A percentile compares a stretch with the other conserved stretches of the same genome.
Conservation (phyloP, 1,139 yeast genomes). For the Geotrichum aggregatum region DNA sequence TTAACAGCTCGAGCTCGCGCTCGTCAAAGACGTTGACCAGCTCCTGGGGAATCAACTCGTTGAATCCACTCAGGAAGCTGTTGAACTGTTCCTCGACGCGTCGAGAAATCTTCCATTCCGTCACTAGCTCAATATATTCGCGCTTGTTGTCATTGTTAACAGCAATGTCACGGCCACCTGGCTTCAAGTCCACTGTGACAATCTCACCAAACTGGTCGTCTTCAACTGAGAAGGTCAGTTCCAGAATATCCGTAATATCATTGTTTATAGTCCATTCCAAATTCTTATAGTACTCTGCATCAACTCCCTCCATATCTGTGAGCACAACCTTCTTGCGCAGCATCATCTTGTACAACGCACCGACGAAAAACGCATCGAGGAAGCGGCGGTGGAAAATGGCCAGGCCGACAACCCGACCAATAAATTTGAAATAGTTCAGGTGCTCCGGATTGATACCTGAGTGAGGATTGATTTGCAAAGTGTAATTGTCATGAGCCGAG, state of each 20-base stretch:
- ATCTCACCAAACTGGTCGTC: conserved; percentile 95
- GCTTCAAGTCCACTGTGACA: conserved; percentile 85
- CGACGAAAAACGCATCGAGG: conserved; percentile 96
- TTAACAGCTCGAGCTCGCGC: conserved; percentile 89
- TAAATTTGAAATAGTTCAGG: conserved; percentile 93
- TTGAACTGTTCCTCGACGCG: conserved; percentile 95
- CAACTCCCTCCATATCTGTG: conserved; percentile 99
- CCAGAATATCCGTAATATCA: conserved; percentile 81
- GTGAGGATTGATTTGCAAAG: conserved; percentile 95
- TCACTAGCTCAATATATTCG: conserved; percentile 89
- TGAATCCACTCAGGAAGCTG: conserved; percentile 97
- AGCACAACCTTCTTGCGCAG: conserved; percentile 88
- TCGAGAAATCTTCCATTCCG: conserved; percentile 93
- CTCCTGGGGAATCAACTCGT: conserved; percentile 95
- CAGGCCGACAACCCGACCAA: conserved; percentile 96
- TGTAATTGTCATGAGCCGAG: conserved; percentile 96
- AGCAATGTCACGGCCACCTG: conserved; percentile 79
- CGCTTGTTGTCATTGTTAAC: conserved; percentile 93
- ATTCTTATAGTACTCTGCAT: conserved; percentile 94
- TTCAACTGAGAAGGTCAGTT: conserved; percentile 88
- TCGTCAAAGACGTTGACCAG: conserved; percentile 94
- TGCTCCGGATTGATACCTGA: conserved; percentile 98
- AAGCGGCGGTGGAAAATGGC: conserved; percentile 98
- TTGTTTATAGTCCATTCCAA: conserved; percentile 94
- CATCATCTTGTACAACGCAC: conserved; percentile 98